Evolutionary conservation across 352 stramenopile genomes (phyloP), one percentile per base, ranked within the genome.

Genomic region (Phytophthora pluvialis): DNA sequence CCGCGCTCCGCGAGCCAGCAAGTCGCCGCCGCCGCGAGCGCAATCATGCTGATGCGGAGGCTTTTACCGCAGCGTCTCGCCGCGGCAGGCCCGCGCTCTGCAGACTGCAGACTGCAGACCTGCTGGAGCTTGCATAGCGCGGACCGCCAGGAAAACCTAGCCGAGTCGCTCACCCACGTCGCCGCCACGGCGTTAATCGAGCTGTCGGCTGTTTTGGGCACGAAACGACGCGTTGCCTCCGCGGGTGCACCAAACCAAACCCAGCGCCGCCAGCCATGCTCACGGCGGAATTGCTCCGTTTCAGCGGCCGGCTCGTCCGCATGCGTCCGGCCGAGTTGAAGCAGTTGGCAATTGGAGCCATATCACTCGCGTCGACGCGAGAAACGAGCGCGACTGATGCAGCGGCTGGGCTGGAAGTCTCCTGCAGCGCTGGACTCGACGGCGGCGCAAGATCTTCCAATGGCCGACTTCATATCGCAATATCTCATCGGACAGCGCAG

Each of bases 321-420:
- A 59, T 52, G 28, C 47, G 52, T 38, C 42, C 38, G 39, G 21
- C 39, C 7, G 60, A 68, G 50, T 67, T 67, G 50, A 63, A 68
- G 60, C 51, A 68, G 43, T 56, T 53, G 52, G 43, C n/a, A 43
- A 63, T 40, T 52, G 51, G 51, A 57, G 60, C 44, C 51, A 56
- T 56, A 56, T 67, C 40, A 42, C 33, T 35, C 5, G 6, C 12
- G 38, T 11, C n/a, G 50, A 18, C 13, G 33, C 16, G 5, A 50
- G 21, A 54, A 31, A 59, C 38, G 48, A 59, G 47, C 21, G 31
- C 21, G 21, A 25, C 32, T 45, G 31, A 16, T 31, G 21, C 31
- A 13, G 35, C 43, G n/a, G 55, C 31, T 47, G 54, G 18, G 3
- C 15, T 39, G 31, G 21, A 21, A 21, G 21, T 21, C 21, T 21